These are phyloP conservation scores for Ogataea sp. DNA, from an alignment of 805 yeast genomes.

Conservation along the genomic window DNA sequence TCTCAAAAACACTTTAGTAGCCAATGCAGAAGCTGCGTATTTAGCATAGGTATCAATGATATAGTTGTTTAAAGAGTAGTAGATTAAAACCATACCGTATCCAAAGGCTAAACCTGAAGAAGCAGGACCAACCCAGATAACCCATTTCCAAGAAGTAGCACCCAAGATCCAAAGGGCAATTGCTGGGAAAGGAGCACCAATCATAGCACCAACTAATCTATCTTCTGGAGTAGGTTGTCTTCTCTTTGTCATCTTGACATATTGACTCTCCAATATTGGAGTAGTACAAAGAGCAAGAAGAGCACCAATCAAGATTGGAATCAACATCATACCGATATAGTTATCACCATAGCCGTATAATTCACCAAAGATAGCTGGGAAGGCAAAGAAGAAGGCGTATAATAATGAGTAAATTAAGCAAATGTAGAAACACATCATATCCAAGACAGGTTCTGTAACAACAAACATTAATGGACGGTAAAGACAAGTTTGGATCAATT, in stretches of 20 bases:
- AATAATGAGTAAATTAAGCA: conserved; percentile 85
- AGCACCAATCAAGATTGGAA: conserved; percentile 89
- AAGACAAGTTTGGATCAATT: conserved; percentile 65
- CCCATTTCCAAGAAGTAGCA: conserved; percentile 62
- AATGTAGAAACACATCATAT: conserved; percentile 75
- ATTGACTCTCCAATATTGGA: conserved; percentile 59
- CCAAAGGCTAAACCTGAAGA: conserved; percentile 53
- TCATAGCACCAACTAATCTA: conserved; percentile 71
- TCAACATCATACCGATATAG: conserved; percentile 75
- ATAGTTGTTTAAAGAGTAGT: conserved; percentile 61
- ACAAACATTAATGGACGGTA: conserved; percentile 74
- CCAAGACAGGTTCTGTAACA: conserved; percentile 77
- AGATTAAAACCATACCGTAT: conserved; percentile 53
- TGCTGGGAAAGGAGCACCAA: conserved; percentile 78
- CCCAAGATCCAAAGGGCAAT: conserved; percentile 74
- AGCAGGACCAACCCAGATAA: conserved; percentile 62
- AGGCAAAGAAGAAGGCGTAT: conserved; percentile 92
- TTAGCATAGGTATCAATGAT: conserved; percentile 86
- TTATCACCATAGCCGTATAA: conserved; percentile 75
- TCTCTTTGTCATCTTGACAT: conserved; percentile 39
- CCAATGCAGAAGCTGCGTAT: conserved; percentile 73
- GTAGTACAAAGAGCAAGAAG: conserved; percentile 65
- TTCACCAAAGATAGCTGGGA: conserved; percentile 78
- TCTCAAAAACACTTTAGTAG: conserved; percentile 74
- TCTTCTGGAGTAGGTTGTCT: conserved; percentile 74